phyloP scores from a whole-genome alignment of 2,329 filamentous ascomycete species.

The Talaromyces pinophilus region DNA sequence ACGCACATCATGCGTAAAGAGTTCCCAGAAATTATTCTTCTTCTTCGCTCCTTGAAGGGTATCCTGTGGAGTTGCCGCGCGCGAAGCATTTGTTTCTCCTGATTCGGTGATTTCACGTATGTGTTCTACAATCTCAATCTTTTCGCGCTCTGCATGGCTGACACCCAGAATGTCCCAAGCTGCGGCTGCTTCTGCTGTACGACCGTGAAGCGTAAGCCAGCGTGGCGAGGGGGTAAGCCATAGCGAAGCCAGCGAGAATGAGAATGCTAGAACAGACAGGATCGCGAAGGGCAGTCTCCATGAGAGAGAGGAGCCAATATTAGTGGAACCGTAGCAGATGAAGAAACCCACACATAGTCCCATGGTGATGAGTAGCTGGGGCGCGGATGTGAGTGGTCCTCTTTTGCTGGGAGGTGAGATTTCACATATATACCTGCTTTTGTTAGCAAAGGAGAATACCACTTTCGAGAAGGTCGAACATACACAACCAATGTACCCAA shows the following conservation, averaged over 20 bases:
- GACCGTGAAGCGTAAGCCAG: constrained; percentile 57
- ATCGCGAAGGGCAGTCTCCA: constrained; percentile 61
- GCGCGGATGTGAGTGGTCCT: constrained; percentile 54
- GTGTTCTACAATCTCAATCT: constrained; percentile 45
- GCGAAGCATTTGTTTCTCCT: not conserved
- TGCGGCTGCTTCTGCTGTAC: constrained; percentile 47
- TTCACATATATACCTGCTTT: constrained; percentile 55
- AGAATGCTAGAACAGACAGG: constrained; percentile 45
- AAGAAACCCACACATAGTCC: constrained; percentile 61
- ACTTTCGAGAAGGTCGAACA: not conserved
- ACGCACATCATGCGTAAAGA: constrained; percentile 30
- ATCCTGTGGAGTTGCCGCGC: not conserved
- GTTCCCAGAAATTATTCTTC: constrained; percentile 23
- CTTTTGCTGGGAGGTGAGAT: constrained; percentile 56
- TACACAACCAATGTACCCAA: constrained; percentile 58
- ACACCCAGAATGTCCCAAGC: constrained; percentile 49
- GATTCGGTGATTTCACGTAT: constrained; percentile 22
- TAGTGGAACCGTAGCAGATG: constrained; percentile 58
- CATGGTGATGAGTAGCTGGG: constrained; percentile 55
- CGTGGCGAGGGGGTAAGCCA: constrained; percentile 58
- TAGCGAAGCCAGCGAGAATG: constrained; percentile 40
- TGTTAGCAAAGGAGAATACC: not conserved
- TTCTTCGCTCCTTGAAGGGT: not conserved
- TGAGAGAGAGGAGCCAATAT: constrained; percentile 51
- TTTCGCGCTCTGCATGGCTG: constrained; percentile 50